These are phyloP conservation scores for Cyclaneusma minus DNA, from an alignment of 2,329 filamentous ascomycete species.

Conservation along the genomic window DNA sequence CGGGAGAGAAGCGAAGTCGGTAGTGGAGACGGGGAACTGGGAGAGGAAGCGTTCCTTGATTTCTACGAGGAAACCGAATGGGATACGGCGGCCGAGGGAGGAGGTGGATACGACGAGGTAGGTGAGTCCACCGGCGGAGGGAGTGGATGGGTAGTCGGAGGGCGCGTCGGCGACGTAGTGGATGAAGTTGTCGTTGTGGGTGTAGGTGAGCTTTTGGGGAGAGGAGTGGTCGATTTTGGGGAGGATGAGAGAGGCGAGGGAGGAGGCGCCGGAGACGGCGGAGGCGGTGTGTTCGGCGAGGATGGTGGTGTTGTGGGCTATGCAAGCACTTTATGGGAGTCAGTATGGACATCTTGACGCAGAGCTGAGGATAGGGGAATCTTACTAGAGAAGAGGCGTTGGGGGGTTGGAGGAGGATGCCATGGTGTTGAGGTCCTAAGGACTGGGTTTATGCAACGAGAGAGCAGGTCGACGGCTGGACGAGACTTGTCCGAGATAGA, in stretches of 20 bases:
- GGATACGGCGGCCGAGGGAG: constrained; percentile 69
- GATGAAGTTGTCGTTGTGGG: constrained; percentile 80
- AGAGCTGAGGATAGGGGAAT: constrained; percentile 6
- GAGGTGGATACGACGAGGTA: constrained; percentile 82
- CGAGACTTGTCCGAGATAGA: too few relatives aligned
- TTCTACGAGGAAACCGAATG: constrained; percentile 84
- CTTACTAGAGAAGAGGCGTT: constrained; percentile 62
- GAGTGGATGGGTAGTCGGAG: constrained; percentile 38
- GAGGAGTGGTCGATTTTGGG: constrained; percentile 77
- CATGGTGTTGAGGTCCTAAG: constrained; percentile 37
- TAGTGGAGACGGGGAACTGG: constrained; percentile 47
- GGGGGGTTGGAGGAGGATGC: constrained; percentile 53
- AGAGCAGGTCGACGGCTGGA: not conserved
- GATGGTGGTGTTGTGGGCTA: constrained; percentile 86
- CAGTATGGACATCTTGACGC: constrained; percentile 6
- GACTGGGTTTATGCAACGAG: not conserved
- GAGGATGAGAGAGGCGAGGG: constrained; percentile 82
- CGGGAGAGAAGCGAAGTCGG: constrained; percentile 63
- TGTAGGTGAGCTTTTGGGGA: constrained; percentile 85
- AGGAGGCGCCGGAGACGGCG: constrained; percentile 67
- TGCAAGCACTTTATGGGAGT: constrained; percentile 63
- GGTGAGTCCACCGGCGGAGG: constrained; percentile 65
- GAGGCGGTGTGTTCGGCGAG: constrained; percentile 84
- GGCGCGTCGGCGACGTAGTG: constrained; percentile 87
- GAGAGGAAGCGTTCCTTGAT: constrained; percentile 77